Evolutionary conservation across 2,329 filamentous ascomycete species (phyloP).

Genomic region (Parasarocladium wereldwijsianum): DNA sequence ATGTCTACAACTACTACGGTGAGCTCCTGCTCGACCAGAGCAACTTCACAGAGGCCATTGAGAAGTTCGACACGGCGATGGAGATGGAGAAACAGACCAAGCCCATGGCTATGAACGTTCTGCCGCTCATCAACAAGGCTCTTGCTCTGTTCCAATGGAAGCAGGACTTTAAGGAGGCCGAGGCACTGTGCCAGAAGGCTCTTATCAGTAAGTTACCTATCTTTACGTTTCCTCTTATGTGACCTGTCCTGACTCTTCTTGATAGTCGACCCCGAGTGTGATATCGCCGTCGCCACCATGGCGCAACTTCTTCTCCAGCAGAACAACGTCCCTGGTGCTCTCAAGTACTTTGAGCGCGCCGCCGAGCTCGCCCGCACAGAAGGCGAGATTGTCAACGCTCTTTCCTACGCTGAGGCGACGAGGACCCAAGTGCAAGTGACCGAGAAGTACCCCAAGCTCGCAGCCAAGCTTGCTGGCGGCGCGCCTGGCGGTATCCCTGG

Average conservation of each 20-base stretch:
- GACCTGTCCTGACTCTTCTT: constrained; percentile 19
- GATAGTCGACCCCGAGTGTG: constrained; percentile 90
- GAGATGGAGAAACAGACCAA: constrained; percentile 95
- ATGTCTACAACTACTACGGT: constrained; percentile 99
- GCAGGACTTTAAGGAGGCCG: constrained; percentile 85
- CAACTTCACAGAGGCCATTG: constrained; percentile 87
- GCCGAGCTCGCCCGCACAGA: constrained; percentile 90
- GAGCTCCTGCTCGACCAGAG: constrained; percentile 93
- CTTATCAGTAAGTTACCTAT: constrained; percentile 63
- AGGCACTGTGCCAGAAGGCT: constrained; percentile 94
- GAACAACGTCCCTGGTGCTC: constrained; percentile 87
- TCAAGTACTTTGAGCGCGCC: constrained; percentile 93
- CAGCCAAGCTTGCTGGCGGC: constrained; percentile 43
- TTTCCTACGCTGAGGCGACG: constrained; percentile 94
- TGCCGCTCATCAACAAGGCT: constrained; percentile 97
- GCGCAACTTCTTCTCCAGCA: constrained; percentile 94
- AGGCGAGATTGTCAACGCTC: constrained; percentile 86
- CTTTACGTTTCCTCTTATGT: constrained; percentile 2
- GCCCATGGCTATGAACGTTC: constrained; percentile 90
- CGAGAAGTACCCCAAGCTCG: constrained; percentile 72
- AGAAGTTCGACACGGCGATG: constrained; percentile 97
- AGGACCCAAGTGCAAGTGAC: constrained; percentile 88
- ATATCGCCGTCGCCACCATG: constrained; percentile 98
- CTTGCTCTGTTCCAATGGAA: constrained; percentile 97
- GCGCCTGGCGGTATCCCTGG: constrained; percentile 16